phyloP scores from a whole-genome alignment of 106 monocot species.

The Chionographis japonica region DNA sequence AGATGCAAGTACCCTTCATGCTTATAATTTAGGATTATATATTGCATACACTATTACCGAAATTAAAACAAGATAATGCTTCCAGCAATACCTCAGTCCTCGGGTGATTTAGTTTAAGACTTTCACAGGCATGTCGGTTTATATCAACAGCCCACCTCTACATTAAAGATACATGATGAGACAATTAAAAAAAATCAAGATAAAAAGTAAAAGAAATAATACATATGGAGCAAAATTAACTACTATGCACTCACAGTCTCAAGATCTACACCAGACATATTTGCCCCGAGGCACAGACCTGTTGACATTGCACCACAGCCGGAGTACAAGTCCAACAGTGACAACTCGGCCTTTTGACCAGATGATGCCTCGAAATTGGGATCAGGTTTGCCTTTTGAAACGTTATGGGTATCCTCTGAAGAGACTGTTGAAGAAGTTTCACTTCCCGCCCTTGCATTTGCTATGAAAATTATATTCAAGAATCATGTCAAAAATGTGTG shows the following conservation, averaged over 20 bases:
- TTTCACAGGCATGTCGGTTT: slow-evolving; percentile 35
- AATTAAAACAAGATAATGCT: not conserved
- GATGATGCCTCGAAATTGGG: not conserved
- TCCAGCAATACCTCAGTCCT: slow-evolving; percentile 26
- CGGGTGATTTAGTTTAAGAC: slow-evolving; percentile 37
- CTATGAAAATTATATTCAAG: not conserved
- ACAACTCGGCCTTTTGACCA: not conserved
- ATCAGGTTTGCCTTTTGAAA: not conserved
- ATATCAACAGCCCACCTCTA: slow-evolving; percentile 52
- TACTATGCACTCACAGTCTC: slow-evolving; percentile 34
- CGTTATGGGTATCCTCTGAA: slow-evolving; percentile 6
- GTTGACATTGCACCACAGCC: slow-evolving; percentile 88
- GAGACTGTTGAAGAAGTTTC: slow-evolving; percentile 37
- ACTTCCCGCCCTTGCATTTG: slow-evolving; percentile 1
- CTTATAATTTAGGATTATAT: too few species aligned
- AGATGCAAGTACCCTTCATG: too few species aligned
- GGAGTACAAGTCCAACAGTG: slow-evolving; percentile 45
- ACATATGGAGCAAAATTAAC: not conserved
- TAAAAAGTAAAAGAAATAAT: not conserved
- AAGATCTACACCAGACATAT: slow-evolving; percentile 34
- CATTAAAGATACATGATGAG: not conserved
- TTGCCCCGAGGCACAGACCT: slow-evolving; percentile 59
- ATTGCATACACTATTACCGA: too few species aligned
- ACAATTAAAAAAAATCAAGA: not conserved
- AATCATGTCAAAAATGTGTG: not conserved